Conservation (phyloP, 192 early-diverging fungal species). For the Lunasporangiospora selenospora region DNA sequence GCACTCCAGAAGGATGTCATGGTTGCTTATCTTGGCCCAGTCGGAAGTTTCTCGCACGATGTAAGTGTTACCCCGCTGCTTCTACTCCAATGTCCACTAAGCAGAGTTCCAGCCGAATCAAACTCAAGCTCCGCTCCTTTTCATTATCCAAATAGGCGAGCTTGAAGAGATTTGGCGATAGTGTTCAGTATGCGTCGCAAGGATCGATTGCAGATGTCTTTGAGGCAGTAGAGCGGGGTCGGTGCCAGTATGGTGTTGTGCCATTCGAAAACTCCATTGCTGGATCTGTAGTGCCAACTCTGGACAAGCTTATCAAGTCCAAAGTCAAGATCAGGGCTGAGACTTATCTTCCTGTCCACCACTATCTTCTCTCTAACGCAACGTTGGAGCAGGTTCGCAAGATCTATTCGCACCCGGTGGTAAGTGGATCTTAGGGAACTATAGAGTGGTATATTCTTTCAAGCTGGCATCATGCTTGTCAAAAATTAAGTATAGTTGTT, state of each 20-base stretch:
- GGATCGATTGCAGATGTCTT: constrained; percentile 82
- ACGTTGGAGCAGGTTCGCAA: constrained; percentile 71
- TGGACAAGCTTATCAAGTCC: constrained; percentile 78
- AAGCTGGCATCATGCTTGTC: too few species aligned
- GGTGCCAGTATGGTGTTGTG: constrained; percentile 87
- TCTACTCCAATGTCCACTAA: too few species aligned
- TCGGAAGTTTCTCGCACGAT: constrained; percentile 91
- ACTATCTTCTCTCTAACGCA: constrained; percentile 79
- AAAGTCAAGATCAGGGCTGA: constrained; percentile 79
- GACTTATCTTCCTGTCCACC: constrained; percentile 82
- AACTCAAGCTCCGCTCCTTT: too few species aligned
- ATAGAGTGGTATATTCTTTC: too few species aligned
- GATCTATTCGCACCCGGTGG: constrained; percentile 76
- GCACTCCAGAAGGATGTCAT: constrained; percentile 80
- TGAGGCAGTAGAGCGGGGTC: constrained; percentile 73
- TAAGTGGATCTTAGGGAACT: constrained; percentile 16
- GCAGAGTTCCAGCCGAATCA: too few species aligned
- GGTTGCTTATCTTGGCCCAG: constrained; percentile 90
- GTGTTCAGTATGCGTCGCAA: constrained; percentile 73
- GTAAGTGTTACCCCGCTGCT: constrained; percentile 33
- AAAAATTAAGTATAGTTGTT: too few species aligned
- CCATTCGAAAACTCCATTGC: constrained; percentile 96
- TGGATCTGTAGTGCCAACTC: constrained; percentile 84
- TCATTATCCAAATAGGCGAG: constrained; percentile 29
- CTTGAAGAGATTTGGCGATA: constrained; percentile 78